Evolutionary conservation across 305 asterid species (phyloP).

Genomic region (Fraxinus ornus): DNA sequence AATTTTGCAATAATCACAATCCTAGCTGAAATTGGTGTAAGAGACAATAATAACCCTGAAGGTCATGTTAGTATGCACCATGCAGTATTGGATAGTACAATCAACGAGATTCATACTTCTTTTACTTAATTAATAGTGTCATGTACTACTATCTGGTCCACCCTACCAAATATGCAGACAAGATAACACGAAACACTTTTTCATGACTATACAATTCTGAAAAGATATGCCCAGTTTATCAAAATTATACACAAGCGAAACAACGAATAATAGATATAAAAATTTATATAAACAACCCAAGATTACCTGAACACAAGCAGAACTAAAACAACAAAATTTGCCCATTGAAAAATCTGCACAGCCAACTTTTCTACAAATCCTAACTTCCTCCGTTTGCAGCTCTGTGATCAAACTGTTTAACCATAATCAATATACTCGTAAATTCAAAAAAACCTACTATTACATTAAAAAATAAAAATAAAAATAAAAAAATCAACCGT

Average conservation of each 20-base stretch:
- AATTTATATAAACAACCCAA: neutral
- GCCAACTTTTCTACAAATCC: neutral
- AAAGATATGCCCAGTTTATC: neutral
- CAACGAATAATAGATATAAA: neutral
- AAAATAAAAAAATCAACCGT: neutral
- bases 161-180: neutral
- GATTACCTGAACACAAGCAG: conserved; percentile 35
- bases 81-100: neutral
- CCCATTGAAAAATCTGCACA: conserved; percentile 29
- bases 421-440: neutral
- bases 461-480: no score
- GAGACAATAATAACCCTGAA: neutral
- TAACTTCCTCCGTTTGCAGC: conserved; percentile 24
- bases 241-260: neutral
- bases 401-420: conserved; percentile 25
- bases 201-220: neutral
- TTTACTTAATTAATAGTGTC: neutral
- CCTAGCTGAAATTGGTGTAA: neutral
- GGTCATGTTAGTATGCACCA: neutral
- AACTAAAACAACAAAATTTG: conserved; percentile 30
- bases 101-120: neutral
- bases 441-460: neutral
- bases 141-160: neutral
- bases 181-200: neutral
- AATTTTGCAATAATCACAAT: neutral